Evolutionary conservation across 345 rosid genomes (phyloP).

Genomic region (Salix suchowensis): DNA sequence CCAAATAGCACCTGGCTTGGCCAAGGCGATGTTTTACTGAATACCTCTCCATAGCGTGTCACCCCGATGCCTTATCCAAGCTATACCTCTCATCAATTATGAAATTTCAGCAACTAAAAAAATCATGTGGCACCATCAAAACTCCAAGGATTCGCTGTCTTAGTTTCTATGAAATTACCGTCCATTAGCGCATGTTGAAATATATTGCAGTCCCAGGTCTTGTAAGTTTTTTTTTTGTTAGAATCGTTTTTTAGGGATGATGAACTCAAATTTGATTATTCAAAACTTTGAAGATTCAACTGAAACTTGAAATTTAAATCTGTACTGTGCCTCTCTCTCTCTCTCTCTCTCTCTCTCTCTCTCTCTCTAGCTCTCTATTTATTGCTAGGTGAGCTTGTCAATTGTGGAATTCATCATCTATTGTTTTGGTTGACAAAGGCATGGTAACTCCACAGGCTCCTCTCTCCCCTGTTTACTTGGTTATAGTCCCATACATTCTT

Average conservation of each 20-base stretch:
- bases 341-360: not conserved
- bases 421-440: too few species aligned
- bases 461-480: too few species aligned
- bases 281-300: not conserved
- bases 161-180: not conserved
- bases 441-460: too few species aligned
- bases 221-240: not conserved
- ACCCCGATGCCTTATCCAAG: too few species aligned
- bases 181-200: not conserved
- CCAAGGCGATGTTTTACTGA: not conserved
- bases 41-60: too few species aligned
- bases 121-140: not conserved
- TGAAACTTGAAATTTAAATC: not conserved
- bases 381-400: not conserved
- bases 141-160: not conserved
- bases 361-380: too few species aligned
- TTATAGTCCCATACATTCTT: too few species aligned
- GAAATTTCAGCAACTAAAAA: not conserved
- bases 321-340: not conserved
- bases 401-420: not conserved
- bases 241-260: not conserved
- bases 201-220: not conserved
- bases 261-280: not conserved
- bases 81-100: too few species aligned
- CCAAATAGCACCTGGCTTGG: too few species aligned